phyloP scores from a whole-genome alignment of 2,329 filamentous ascomycete genomes.

The Fusarium cicatricum region DNA sequence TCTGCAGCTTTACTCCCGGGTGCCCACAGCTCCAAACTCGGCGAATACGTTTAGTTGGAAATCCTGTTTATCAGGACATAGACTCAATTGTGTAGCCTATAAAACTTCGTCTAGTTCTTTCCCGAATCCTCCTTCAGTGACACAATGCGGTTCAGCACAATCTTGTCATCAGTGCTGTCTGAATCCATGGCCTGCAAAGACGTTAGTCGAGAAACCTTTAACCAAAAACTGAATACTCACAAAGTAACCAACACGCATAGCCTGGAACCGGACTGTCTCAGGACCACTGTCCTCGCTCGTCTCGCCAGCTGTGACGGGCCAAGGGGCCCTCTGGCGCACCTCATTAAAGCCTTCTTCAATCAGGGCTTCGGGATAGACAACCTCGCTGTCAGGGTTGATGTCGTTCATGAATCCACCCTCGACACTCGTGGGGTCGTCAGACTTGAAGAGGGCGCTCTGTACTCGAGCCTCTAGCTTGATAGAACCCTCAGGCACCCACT shows the following conservation, averaged over 20 bases:
- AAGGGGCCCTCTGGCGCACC: conserved; percentile 75
- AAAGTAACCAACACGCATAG: conserved; percentile 87
- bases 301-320: conserved; percentile 82
- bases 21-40: too few species aligned
- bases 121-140: conserved; percentile 87
- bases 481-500: conserved; percentile 81
- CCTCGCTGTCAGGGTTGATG: conserved; percentile 84
- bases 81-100: conserved; percentile 1
- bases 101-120: conserved; percentile 55
- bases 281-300: conserved; percentile 68
- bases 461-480: conserved; percentile 78
- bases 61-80: not conserved
- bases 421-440: conserved; percentile 79
- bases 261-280: conserved; percentile 89
- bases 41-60: too few species aligned
- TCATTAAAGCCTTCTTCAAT: conserved; percentile 87
- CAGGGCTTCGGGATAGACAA: conserved; percentile 79
- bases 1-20: too few species aligned
- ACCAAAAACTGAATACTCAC: conserved; percentile 49
- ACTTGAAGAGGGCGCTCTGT: conserved; percentile 86
- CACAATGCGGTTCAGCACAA: conserved; percentile 91
- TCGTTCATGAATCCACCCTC: conserved; percentile 85
- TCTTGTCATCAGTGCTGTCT: conserved; percentile 79
- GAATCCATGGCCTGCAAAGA: conserved; percentile 71
- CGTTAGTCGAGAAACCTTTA: conserved; percentile 17